Evolutionary conservation across 495 filamentous ascomycete genomes (phyloP).

Genomic region (Hypoxylon subgilvum): DNA sequence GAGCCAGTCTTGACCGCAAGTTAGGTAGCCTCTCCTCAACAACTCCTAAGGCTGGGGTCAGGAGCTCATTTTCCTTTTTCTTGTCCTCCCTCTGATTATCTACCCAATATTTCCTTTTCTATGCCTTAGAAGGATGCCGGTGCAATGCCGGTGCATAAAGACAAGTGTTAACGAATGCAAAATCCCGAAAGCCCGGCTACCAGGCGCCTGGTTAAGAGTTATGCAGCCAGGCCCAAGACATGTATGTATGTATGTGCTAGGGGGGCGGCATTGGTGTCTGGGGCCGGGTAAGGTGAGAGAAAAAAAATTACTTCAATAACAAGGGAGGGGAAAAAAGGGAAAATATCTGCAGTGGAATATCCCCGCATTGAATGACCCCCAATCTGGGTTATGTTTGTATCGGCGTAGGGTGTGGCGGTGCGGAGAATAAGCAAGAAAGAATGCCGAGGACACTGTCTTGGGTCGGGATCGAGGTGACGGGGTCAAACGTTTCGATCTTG

Average conservation of each 20-base stretch:
- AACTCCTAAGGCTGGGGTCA: too few species aligned
- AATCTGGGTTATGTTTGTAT: slow-evolving; percentile 15
- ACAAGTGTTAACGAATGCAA: neutral
- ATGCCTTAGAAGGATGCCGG: too few species aligned
- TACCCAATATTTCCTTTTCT: too few species aligned
- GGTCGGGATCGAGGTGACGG: neutral
- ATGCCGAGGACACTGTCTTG: neutral
- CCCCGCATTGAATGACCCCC: slow-evolving; percentile 9
- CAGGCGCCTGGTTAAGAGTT: neutral
- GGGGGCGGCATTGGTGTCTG: neutral
- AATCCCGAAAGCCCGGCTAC: neutral
- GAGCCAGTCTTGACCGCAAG: too few species aligned
- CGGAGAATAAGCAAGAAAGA: slow-evolving; percentile 1
- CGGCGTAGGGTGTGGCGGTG: slow-evolving; percentile 12
- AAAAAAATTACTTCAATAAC: neutral
- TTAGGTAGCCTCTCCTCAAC: too few species aligned
- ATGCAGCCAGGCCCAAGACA: neutral
- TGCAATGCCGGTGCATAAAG: too few species aligned
- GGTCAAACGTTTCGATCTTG: neutral
- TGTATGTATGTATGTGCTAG: neutral
- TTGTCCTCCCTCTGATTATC: too few species aligned
- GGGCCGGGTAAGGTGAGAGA: neutral
- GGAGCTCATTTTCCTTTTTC: too few species aligned
- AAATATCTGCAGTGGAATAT: neutral
- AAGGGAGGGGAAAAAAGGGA: neutral